Evolutionary conservation across 1,139 yeast species (phyloP), one percentile per base, ranked within the genome.

Genomic region (Hemisphaericaspora subhashii): DNA sequence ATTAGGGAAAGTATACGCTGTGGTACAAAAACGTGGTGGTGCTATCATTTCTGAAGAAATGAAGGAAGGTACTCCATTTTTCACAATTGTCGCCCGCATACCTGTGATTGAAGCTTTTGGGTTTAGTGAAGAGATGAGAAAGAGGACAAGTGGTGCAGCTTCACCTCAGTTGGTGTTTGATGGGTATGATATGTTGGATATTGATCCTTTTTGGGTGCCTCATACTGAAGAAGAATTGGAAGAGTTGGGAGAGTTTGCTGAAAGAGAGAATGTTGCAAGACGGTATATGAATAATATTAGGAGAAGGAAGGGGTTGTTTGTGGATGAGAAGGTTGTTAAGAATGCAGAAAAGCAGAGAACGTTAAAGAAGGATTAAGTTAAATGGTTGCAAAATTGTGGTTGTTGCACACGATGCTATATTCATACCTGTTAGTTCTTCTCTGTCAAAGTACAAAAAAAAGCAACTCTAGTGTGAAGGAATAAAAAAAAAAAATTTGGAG

Each of bases 151-250:
- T 1, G 99, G 99, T 39, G 95, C 97, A 4, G 98, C 98, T 3
- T 86, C 88, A 55, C 98, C 98, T 0, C 98, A 92, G 61, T 72
- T 94, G 43, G 87, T 90, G 5, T 92, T 92, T 55, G 78, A 85
- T 33, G 98, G 98, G 1, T 94, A 77, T 59, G 95, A 89, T 53
- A 68, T 83, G 47, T 76, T 90, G 37, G 95, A 88, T 46, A 79
- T 86, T 49, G 98, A 94, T 66, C 99, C 99, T 29, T 94, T 85
- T 72, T 94, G 99, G 99, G 96, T 92, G 10, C 98, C 99, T n/a
- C 87, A 92, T 5, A 94, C 98, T 0, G 97, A 87, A 53, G 98
- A 89, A 59, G 98, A 94, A 58, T 65, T 92, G 36, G 98, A 92
- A 57, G 95, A 89, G 44, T 68, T 87, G 35, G 99, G 98, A 21